Evolutionary conservation across 164 flowering plant genomes (phyloP).

Genomic region (Piper longum): DNA sequence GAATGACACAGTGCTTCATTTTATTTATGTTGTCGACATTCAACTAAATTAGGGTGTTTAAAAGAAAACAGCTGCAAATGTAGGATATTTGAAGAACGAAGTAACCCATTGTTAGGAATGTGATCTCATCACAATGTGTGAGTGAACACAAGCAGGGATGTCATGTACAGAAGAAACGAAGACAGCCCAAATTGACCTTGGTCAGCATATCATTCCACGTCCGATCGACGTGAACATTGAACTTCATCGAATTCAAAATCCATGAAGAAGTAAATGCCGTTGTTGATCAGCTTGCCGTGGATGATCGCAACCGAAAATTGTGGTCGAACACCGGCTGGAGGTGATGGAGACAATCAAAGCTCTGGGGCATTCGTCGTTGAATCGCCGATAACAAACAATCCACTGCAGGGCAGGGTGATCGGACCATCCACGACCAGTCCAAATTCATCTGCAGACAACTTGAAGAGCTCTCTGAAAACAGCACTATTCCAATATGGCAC

Average conservation of each 20-base stretch:
- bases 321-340: conserved; percentile 1
- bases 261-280: conserved; percentile 2
- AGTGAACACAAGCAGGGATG: neutral
- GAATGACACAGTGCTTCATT: too few relatives aligned
- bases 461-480: conserved; percentile 19
- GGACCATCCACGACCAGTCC: conserved; percentile 14
- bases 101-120: neutral
- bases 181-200: too few relatives aligned
- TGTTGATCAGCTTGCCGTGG: neutral
- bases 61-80: too few relatives aligned
- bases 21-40: too few relatives aligned
- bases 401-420: conserved; percentile 15
- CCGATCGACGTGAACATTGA: neutral
- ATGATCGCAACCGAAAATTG: neutral
- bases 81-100: neutral
- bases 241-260: neutral
- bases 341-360: conserved; percentile 9
- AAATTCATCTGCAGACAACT: conserved; percentile 20
- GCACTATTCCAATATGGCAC: conserved; percentile 9
- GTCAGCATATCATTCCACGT: neutral
- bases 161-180: neutral
- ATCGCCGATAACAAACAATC: conserved; percentile 8
- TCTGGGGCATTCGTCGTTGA: neutral
- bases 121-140: neutral
- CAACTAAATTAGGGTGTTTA: too few relatives aligned